Conservation (phyloP, 495 filamentous ascomycete genomes). For the Daldinia decipiens region DNA sequence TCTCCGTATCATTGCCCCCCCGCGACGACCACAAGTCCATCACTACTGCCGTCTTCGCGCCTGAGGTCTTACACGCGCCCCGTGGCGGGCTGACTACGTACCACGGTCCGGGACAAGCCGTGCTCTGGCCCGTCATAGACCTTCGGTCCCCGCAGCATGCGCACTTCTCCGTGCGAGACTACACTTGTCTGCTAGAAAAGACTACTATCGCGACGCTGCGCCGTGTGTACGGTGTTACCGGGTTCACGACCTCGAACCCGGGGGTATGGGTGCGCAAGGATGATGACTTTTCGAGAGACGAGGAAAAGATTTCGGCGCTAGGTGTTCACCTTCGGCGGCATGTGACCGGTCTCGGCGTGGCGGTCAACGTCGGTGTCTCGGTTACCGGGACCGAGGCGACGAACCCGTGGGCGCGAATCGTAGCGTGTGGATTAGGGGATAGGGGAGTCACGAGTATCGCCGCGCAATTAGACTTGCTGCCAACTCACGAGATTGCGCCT, state of each 20-base stretch:
- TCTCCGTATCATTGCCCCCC: slow-evolving; percentile 48
- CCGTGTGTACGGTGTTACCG: slow-evolving; percentile 62
- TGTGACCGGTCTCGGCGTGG: slow-evolving; percentile 87
- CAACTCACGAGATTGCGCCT: not conserved
- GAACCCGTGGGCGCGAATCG: slow-evolving; percentile 70
- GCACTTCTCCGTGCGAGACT: slow-evolving; percentile 65
- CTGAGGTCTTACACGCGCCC: slow-evolving; percentile 73
- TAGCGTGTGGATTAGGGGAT: slow-evolving; percentile 86
- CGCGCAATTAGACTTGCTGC: slow-evolving; percentile 36
- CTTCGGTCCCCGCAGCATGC: slow-evolving; percentile 57
- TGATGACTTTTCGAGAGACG: slow-evolving; percentile 27
- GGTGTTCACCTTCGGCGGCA: slow-evolving; percentile 88
- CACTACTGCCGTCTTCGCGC: slow-evolving; percentile 46
- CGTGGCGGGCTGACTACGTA: slow-evolving; percentile 94
- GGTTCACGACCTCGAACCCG: slow-evolving; percentile 75
- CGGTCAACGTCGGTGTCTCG: slow-evolving; percentile 77
- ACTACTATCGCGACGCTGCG: slow-evolving; percentile 72
- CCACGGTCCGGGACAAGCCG: slow-evolving; percentile 92
- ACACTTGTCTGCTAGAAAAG: slow-evolving; percentile 79
- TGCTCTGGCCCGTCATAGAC: slow-evolving; percentile 88
- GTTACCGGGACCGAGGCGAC: slow-evolving; percentile 21
- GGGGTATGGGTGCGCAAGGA: slow-evolving; percentile 77
- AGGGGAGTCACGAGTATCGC: slow-evolving; percentile 76
- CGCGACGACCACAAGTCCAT: not conserved
- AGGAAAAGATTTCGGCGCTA: slow-evolving; percentile 84